Evolutionary conservation across 73 alveolate species (phyloP), one percentile per base, ranked within the genome.

Genomic region (Urostyla sp.): DNA sequence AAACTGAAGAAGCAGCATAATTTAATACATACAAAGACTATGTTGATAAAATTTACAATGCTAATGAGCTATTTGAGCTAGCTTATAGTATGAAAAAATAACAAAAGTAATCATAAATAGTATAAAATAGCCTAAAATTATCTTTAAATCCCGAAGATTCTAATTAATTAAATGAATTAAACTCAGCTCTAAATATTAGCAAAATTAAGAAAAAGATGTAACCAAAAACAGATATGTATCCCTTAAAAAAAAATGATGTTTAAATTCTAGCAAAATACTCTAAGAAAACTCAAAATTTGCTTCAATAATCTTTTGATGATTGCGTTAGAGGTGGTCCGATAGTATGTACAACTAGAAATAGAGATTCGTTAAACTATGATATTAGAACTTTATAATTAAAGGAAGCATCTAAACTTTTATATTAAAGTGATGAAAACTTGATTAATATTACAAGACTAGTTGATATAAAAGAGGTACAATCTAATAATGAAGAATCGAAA

Each of bases 31-130:
- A 10, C 16, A 16, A 10, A 40, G 20, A 40, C 52, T 40, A 40
- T 11, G 15, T 11, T 16, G 52, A 16, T 21, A 66, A 24, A 66
- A n/a, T 66, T 6, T 46, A 40, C 7, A 66, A 44, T 66, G 80
- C 80, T n/a, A 45, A 44, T 40, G 80, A 66, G 48, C 66, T 66
- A 1, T 66, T 40, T 66, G 80, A 66, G 27, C 15, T 66, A 32
- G 80, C 80, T 16, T 40, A 43, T 18, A 10, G 30, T 66, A 18
- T 66, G 11, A 66, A 44, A 16, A 8, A 66, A 13, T 44, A 66
- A 43, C 20, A n/a, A 15, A 37, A 44, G 28, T 6, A 18, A 21
- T 18, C n/a, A 46, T 21, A 44, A 59, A 8, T 40, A 30, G 67
- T 10, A 20, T 30, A 31, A 20, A 40, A 6, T 24, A 10, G 43